Evolutionary conservation across 2,329 filamentous ascomycete genomes (phyloP), one percentile per base, ranked within the genome.

Genomic region (Penicillium sp.): DNA sequence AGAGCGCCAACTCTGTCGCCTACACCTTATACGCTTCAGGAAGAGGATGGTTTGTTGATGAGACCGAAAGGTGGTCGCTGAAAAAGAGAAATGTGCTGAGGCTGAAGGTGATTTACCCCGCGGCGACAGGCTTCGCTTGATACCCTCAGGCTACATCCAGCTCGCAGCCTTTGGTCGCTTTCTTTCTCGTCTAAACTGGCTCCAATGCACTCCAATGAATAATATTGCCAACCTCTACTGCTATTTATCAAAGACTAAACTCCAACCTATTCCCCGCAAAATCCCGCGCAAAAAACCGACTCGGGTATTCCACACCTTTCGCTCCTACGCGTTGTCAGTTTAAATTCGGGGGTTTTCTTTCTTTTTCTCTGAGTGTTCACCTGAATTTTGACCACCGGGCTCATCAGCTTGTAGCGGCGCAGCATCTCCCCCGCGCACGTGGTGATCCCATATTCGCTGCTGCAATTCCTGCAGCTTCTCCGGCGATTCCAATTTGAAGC

Each of bases 221-320:
- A 26, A 11, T 35, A 51, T 38, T 51, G 7, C 13, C 15, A 50
- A 13, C 35, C 3, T 31, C 51, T 48, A 29, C 15, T 15, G 2
- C 35, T 41, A 41, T 13, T 44, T 44, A 21, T 61, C 67, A 85
- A 60, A 84, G 56, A 56, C 79, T 84, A 66, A 86, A 86, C 69
- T 86, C 84, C 38, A 86, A 69, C 57, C 81, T 71, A 66, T 86
- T 86, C 2, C 84, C 84, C 1, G 83, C 83, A 73, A 80, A 86
- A 65, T 86, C 84, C 61, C 85, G 80, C 0, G 85, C 86, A 71
- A 90, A 90, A 72, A 90, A 90, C 15, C 87, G 78, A 41, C 75
- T 78, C 0, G 87, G 86, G 67, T 87, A 88, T 71, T 89, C 87
- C 1, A 83, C 81, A 0, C 85, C 86, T 68, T 85, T 77, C 0